Evolutionary conservation across 2,329 filamentous ascomycete genomes (phyloP).

Genomic region (Cytospora paraplurivora): DNA sequence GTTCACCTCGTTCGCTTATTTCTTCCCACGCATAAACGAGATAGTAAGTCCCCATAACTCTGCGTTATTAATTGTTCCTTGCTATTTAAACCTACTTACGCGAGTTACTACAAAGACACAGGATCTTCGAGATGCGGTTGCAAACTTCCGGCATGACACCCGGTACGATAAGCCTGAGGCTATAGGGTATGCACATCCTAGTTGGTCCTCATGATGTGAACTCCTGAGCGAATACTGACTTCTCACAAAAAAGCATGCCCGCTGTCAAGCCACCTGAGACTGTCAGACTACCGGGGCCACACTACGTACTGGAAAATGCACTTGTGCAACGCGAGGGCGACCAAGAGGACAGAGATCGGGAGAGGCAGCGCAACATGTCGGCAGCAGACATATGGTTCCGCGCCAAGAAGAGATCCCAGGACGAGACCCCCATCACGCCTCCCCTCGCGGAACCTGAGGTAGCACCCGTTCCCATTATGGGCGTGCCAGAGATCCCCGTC

Average conservation of each 20-base stretch:
- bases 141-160: slow-evolving; percentile 25
- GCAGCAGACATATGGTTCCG: slow-evolving; percentile 18
- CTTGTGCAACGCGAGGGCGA: neutral
- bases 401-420: slow-evolving; percentile 1
- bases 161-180: slow-evolving; percentile 23
- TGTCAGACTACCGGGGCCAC: slow-evolving; percentile 24
- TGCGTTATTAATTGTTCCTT: neutral
- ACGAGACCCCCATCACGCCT: neutral
- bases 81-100: neutral
- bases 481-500: slow-evolving; percentile 24
- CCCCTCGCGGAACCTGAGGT: neutral
- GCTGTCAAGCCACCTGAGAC: slow-evolving; percentile 15
- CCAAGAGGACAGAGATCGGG: slow-evolving; percentile 9
- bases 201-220: too few species aligned
- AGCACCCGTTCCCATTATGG: slow-evolving; percentile 2
- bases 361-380: slow-evolving; percentile 12
- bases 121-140: slow-evolving; percentile 25
- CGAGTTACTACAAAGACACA: slow-evolving; percentile 17
- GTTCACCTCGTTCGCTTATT: slow-evolving; percentile 37
- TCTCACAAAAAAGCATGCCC: slow-evolving; percentile 15
- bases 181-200: slow-evolving; percentile 19
- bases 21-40: slow-evolving; percentile 31
- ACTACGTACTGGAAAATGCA: slow-evolving; percentile 25
- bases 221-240: neutral
- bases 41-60: slow-evolving; percentile 20